Conservation (phyloP, 2,329 filamentous ascomycete genomes). For the Ploettnerulaceae sp. region DNA sequence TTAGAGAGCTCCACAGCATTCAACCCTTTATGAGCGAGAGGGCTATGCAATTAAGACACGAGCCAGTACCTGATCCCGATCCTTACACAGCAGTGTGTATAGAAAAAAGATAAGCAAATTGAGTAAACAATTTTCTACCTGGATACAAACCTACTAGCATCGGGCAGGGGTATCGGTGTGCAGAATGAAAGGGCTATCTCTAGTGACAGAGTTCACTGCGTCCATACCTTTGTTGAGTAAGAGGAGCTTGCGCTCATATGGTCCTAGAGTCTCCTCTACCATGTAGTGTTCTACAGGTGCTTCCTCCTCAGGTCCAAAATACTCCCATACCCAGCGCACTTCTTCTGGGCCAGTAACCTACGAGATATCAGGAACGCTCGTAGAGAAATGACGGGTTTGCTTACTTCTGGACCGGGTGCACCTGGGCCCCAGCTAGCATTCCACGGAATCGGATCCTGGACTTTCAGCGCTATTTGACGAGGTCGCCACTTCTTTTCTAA, state of each 20-base stretch:
- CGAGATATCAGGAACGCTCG: neutral
- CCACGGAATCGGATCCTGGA: conserved; percentile 36
- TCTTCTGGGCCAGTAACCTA: conserved; percentile 31
- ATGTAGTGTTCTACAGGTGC: conserved; percentile 41
- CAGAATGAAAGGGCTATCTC: neutral
- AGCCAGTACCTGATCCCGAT: neutral
- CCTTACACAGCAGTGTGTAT: neutral
- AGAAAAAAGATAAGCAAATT: neutral
- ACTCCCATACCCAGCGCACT: conserved; percentile 51
- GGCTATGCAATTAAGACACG: neutral
- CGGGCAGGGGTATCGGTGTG: neutral
- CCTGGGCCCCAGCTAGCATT: conserved; percentile 26
- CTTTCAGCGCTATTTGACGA: conserved; percentile 22
- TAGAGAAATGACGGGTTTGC: neutral
- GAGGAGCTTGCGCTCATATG: conserved; percentile 47
- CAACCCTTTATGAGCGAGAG: neutral
- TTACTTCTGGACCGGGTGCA: conserved; percentile 26
- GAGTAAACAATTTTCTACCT: neutral
- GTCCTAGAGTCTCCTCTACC: conserved; percentile 50
- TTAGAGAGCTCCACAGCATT: neutral
- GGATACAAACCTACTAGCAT: neutral
- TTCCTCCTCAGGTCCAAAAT: conserved; percentile 40
- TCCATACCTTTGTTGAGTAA: conserved; percentile 35
- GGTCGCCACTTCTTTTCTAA: conserved; percentile 30
- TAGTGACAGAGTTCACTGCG: neutral